These are phyloP conservation scores for Ophiostoma sp. DNA, from an alignment of 2,329 filamentous ascomycete species.

Conservation along the genomic window DNA sequence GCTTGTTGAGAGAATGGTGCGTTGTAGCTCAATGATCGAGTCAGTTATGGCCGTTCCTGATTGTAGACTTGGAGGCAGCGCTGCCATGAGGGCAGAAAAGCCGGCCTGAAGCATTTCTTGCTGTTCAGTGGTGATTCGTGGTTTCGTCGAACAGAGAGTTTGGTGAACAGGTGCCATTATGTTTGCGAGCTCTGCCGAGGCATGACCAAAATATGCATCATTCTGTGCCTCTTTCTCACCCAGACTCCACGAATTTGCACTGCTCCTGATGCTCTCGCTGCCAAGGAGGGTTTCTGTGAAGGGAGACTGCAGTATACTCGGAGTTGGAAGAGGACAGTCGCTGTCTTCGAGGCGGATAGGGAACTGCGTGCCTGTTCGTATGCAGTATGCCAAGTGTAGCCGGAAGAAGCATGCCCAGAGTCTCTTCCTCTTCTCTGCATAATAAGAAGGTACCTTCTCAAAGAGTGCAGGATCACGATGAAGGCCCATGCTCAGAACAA, in stretches of 20 bases:
- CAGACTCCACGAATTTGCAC: background rate
- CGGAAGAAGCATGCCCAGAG: slow-evolving; percentile 27
- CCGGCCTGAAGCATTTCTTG: slow-evolving; percentile 7
- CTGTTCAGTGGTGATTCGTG: slow-evolving; percentile 1
- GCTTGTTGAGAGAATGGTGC: slow-evolving; percentile 15
- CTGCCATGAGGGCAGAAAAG: slow-evolving; percentile 9
- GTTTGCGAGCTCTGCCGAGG: background rate
- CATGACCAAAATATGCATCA: slow-evolving; percentile 16
- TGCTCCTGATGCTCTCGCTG: background rate
- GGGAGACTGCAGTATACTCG: background rate
- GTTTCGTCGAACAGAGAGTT: slow-evolving; percentile 16
- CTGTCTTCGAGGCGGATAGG: slow-evolving; percentile 25
- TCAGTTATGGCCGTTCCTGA: slow-evolving; percentile 8
- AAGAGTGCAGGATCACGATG: slow-evolving; percentile 27
- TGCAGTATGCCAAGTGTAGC: slow-evolving; percentile 26
- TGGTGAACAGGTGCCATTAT: slow-evolving; percentile 18
- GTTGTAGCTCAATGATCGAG: slow-evolving; percentile 18
- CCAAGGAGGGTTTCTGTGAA: background rate
- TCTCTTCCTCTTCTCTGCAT: slow-evolving; percentile 26
- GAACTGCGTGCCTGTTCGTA: slow-evolving; percentile 27
- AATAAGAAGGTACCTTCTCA: slow-evolving; percentile 23
- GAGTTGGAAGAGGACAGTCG: slow-evolving; percentile 25
- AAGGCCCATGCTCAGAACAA: slow-evolving; percentile 27
- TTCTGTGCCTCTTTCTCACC: background rate
- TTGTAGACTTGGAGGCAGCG: slow-evolving; percentile 15